Base-by-base conservation (phyloP, 768 basidiomycete species). In the Phanerodontia chrysosporium region DNA sequence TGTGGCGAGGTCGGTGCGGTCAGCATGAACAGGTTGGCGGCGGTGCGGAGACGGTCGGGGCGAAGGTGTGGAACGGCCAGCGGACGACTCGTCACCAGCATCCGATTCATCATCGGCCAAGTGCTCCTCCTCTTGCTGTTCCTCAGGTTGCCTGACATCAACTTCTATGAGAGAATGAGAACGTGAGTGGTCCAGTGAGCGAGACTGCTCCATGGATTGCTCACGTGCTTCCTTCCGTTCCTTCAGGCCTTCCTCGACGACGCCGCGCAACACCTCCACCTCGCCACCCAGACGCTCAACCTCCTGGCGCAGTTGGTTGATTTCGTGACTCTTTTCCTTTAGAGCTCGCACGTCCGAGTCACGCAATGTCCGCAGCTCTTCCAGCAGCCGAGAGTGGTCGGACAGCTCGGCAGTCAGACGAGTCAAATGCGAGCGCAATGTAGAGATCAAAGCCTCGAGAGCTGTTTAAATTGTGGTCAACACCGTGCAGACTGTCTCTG, bases 231-330 rank as follows among this genome's bases (percentile, higher is more conserved):
- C 72, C 39, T 87, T 74, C 27, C 93, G 72, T 62, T 92, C 91
- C 60, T 86, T 82, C 55, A 97, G 76, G 3, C 92, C 92, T 58
- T 91, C 88, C 70, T 95, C 90, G 0, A 98, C 91, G 0, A 95
- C 88, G 0, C 85, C 88, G 12, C 89, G 77, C n/a, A 97, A 77
- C 2, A 92, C 87, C 60, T 90, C 89, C 1, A 98, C 90, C 72
- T 98, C 94, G 3, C 86, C 85, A 0, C 83, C 86, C 5, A 97
- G 81, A 45, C 87, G 73, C 65, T 95, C 90, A 7, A 98, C 89
- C 65, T 95, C 90, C 12, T 80, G 76, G 36, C 81, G 79, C 12
- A 97, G 79, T 13, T 77, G 76, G 45, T 83, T 79, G 8, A 95
- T 83, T 61, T 93, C 92, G 3, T 76, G 72, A 24, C 81, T 72